phyloP scores from a whole-genome alignment of 805 yeast species.

The Starmerella stellata region DNA sequence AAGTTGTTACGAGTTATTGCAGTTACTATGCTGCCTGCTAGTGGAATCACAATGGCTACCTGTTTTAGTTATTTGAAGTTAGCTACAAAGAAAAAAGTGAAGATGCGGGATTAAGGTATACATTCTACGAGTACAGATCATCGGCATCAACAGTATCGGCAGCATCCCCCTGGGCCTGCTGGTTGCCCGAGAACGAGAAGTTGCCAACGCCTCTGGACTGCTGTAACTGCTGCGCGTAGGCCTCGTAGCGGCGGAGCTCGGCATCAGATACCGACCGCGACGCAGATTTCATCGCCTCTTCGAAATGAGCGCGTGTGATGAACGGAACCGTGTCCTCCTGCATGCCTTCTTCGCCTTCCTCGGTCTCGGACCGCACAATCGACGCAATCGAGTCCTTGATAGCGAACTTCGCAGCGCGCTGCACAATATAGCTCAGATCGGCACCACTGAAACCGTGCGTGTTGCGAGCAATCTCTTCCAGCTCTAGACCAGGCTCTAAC shows the following conservation, averaged over 20 bases:
- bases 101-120: no score
- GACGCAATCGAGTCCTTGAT: constrained; percentile 96
- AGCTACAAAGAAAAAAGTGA: no score
- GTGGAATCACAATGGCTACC: no score
- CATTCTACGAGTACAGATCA: constrained; percentile 40
- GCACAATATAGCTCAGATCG: constrained; percentile 89
- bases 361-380: constrained; percentile 27
- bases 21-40: no score
- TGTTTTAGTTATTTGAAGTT: no score
- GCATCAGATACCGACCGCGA: constrained; percentile 93
- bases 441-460: constrained; percentile 99
- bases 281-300: constrained; percentile 99
- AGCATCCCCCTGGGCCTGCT: constrained; percentile 24
- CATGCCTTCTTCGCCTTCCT: constrained; percentile 31
- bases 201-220: constrained; percentile 90
- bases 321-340: constrained; percentile 90
- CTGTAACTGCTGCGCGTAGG: constrained; percentile 90
- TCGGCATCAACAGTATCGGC: constrained; percentile 43
- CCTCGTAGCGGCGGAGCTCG: constrained; percentile 95
- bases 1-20: no score
- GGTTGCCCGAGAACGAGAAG: constrained; percentile 47
- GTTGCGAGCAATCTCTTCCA: constrained; percentile 72
- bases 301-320: constrained; percentile 83
- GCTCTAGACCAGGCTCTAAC: constrained; percentile 87
- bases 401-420: constrained; percentile 97